Conservation (phyloP, 805 yeast species). For the Kockiozyma suomiensis region DNA sequence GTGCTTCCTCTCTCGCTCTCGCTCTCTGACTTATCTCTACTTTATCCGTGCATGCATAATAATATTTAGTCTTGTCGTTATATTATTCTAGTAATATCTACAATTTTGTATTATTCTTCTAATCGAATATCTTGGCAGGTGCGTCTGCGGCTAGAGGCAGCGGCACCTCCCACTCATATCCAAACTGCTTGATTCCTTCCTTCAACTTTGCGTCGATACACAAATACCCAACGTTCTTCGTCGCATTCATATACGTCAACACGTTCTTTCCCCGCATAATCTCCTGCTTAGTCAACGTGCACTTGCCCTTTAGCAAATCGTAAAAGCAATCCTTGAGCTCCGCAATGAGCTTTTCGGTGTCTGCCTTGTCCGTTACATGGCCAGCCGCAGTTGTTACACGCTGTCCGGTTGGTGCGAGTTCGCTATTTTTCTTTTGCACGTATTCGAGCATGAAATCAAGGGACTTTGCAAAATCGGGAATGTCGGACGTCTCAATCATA, state of each 20-base stretch:
- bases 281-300: conserved; percentile 14
- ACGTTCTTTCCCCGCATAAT: conserved; percentile 23
- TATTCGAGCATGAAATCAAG: conserved; percentile 23
- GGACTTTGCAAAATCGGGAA: conserved; percentile 22
- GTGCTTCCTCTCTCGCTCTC: too few relatives aligned
- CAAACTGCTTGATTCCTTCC: conserved; percentile 25
- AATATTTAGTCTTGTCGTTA: background rate
- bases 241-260: conserved; percentile 19
- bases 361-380: conserved; percentile 29
- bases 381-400: conserved; percentile 28
- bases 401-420: conserved; percentile 14
- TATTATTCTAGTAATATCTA: too few relatives aligned
- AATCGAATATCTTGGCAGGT: background rate
- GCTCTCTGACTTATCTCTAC: too few relatives aligned
- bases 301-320: conserved; percentile 22
- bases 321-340: conserved; percentile 25
- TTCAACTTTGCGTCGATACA: conserved; percentile 26
- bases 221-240: conserved; percentile 29
- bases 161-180: conserved; percentile 22
- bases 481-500: conserved; percentile 30
- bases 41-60: too few relatives aligned
- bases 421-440: conserved; percentile 20
- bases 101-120: too few relatives aligned
- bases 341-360: conserved; percentile 17
- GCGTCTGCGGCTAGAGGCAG: conserved; percentile 5